Evolutionary conservation across 2,329 filamentous ascomycete species (phyloP).

Genomic region (Neoascochyta sp.): DNA sequence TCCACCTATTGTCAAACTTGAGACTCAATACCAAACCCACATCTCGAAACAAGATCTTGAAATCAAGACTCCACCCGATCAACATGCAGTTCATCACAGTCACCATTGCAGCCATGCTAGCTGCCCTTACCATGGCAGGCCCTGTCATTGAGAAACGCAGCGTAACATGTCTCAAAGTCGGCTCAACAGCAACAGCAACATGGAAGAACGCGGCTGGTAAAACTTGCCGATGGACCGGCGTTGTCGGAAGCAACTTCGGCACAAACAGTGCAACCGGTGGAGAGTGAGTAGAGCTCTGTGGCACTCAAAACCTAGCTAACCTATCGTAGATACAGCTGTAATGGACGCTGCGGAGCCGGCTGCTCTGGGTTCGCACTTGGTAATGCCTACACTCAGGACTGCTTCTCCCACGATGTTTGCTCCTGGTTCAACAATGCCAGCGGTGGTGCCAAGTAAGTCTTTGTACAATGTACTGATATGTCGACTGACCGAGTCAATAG

Average conservation of each 20-base stretch:
- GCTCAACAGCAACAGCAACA: constrained; percentile 43
- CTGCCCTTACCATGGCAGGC: constrained; percentile 1
- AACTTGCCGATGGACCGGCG: constrained; percentile 44
- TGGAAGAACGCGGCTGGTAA: constrained; percentile 47
- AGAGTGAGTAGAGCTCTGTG: constrained; percentile 39
- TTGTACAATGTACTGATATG: neutral
- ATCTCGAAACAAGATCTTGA: neutral
- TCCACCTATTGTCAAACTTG: neutral
- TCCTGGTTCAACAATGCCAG: constrained; percentile 50
- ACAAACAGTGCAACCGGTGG: constrained; percentile 41
- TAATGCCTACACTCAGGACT: constrained; percentile 51
- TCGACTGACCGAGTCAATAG: constrained; percentile 22
- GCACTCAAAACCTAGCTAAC: constrained; percentile 1
- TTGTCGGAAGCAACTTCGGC: constrained; percentile 51
- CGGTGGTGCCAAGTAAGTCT: constrained; percentile 44
- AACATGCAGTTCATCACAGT: constrained; percentile 6
- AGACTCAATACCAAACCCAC: too few relatives aligned
- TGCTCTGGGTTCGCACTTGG: constrained; percentile 45
- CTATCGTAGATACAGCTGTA: constrained; percentile 47
- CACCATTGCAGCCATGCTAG: constrained; percentile 4
- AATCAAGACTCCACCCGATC: neutral
- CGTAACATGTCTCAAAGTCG: constrained; percentile 42
- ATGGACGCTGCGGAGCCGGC: constrained; percentile 49
- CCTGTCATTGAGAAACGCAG: constrained; percentile 13
- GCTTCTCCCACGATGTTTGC: constrained; percentile 51